Conservation (phyloP, 345 rosid genomes). For the Viola odorata region DNA sequence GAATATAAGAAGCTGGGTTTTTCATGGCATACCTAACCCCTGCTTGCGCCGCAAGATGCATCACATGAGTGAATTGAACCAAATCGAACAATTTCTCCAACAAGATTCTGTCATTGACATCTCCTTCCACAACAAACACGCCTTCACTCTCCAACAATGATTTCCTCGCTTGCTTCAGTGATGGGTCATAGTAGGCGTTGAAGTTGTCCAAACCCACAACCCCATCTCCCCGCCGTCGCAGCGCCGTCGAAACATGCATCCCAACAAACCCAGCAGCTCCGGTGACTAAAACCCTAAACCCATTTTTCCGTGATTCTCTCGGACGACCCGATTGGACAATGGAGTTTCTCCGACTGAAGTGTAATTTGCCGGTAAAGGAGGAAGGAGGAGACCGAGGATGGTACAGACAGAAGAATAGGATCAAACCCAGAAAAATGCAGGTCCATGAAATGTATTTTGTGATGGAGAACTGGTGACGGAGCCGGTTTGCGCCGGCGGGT, state of each 20-base stretch:
- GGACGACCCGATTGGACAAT: no score
- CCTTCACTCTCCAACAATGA: conserved; percentile 34
- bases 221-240: conserved; percentile 47
- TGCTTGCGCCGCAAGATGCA: conserved; percentile 53
- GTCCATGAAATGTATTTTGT: no score
- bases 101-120: conserved; percentile 33
- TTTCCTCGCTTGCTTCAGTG: conserved; percentile 38
- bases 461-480: no score
- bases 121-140: conserved; percentile 42
- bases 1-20: conserved; percentile 42
- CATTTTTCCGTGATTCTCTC: no score
- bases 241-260: conserved; percentile 41
- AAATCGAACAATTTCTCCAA: conserved; percentile 38
- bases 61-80: conserved; percentile 48
- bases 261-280: conserved; percentile 63
- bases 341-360: no score
- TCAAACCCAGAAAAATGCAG: no score
- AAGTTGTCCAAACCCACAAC: conserved; percentile 50
- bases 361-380: no score
- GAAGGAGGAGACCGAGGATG: no score
- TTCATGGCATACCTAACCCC: conserved; percentile 52
- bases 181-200: conserved; percentile 45
- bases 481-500: no score
- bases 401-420: no score
- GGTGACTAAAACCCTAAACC: no score